Evolutionary conservation across 331 rosid species (phyloP).

Genomic region (Pyrus hybrid): DNA sequence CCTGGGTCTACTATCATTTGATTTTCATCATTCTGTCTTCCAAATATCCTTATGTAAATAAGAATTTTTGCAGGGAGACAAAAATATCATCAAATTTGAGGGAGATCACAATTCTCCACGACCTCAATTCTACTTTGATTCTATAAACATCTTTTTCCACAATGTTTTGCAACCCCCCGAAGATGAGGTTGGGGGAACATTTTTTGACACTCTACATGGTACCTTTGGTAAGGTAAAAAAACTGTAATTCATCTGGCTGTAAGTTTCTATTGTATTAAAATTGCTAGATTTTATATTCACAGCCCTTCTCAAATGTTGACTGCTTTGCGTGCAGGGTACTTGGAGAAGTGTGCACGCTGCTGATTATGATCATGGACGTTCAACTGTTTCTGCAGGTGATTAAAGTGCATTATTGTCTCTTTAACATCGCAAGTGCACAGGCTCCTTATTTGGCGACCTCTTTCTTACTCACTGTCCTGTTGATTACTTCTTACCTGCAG

Average conservation of each 20-base stretch:
- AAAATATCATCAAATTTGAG: conserved; percentile 80
- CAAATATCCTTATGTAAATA: neutral
- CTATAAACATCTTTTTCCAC: conserved; percentile 82
- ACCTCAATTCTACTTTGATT: conserved; percentile 87
- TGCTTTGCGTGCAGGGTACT: conserved; percentile 37
- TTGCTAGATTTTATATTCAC: conserved; percentile 10
- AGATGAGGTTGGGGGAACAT: conserved; percentile 67
- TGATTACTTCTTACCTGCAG: conserved; percentile 37
- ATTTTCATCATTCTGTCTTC: neutral
- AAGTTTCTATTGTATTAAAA: conserved; percentile 13
- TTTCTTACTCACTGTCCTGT: neutral
- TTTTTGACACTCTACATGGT: conserved; percentile 53
- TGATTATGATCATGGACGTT: conserved; percentile 26
- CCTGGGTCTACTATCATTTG: neutral
- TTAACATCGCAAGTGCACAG: conserved; percentile 5
- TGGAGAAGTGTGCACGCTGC: conserved; percentile 60
- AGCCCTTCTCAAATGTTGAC: conserved; percentile 9
- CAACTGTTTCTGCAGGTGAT: conserved; percentile 59
- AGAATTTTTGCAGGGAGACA: conserved; percentile 69
- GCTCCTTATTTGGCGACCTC: conserved; percentile 7
- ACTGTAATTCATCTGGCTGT: conserved; percentile 17
- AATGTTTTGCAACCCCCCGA: conserved; percentile 91
- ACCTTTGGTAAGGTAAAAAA: conserved; percentile 75
- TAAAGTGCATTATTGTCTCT: conserved; percentile 16
- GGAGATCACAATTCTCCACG: conserved; percentile 99